Base-by-base conservation (phyloP, 1,284 basidiomycete genomes). In the Golubevia pallescens region DNA sequence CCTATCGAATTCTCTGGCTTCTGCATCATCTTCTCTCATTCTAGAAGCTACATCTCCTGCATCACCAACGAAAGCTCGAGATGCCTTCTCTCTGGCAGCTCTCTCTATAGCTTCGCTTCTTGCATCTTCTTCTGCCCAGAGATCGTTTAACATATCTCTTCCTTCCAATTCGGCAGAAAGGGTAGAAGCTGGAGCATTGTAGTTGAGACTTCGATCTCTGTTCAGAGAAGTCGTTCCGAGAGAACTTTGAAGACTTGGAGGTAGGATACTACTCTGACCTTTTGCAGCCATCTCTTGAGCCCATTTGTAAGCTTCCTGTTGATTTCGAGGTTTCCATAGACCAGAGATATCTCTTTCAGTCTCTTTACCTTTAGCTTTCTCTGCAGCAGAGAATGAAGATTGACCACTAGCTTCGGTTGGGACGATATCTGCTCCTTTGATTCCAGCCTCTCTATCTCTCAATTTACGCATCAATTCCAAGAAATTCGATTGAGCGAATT, bases 401-500 rank as follows among this genome's bases (percentile, higher is more conserved):
- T n/a, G 53, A 13, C 16, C 21, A n/a, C n/a, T n/a, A 20, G 51
- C n/a, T 32, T 10, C 66, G 7, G 58, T 72, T 23, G 76, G 75
- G 58, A 95, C 91, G 85, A 95, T 90, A 62, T 92, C 87, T 78
- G 93, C 91, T 19, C 92, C 93, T 65, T 94, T 90, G 0, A 97
- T 91, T 7, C 92, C 89, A n/a, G 95, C 89, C 75, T 92, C 89
- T 13, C 91, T 90, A 84, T 95, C 93, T 23, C 93, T 89, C 55
- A 98, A 86, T 76, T 93, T 91, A 62, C 90, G 90, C 92, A 97
- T 95, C 28, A 98, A 88, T 19, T 89, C 89, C 87, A 97, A 88
- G 84, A 98, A 98, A 70, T 90, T 89, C 85, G 93, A 95, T 60
- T 95, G 90, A 82, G 91, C 89, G 83, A 98, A 94, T 86, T 97